phyloP scores from a whole-genome alignment of 352 stramenopile genomes.

The Pythium dissimile region DNA sequence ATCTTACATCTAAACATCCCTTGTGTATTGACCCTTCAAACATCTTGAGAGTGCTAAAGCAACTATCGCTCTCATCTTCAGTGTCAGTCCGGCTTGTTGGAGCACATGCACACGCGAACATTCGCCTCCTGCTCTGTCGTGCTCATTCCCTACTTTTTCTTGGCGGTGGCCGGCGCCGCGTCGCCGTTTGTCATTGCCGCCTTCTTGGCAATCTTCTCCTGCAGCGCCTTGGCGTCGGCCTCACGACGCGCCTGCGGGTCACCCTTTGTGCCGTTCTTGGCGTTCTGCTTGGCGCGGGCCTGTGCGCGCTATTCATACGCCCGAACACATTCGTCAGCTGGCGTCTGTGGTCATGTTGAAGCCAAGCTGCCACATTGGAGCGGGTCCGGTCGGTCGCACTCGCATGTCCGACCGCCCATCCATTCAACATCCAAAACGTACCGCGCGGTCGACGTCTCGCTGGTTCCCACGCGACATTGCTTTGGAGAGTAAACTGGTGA shows the following conservation, averaged over 20 bases:
- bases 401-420: background rate
- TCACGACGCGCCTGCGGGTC: constrained; percentile 59
- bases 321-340: no score
- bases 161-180: background rate
- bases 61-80: no score
- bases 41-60: no score
- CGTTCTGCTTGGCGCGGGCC: constrained; percentile 42
- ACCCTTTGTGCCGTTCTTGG: constrained; percentile 24
- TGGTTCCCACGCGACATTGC: constrained; percentile 77
- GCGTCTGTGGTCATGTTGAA: no score
- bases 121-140: no score
- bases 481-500: background rate
- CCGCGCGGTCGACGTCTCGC: constrained; percentile 64
- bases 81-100: no score
- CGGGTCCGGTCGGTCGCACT: background rate
- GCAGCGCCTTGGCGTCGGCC: constrained; percentile 69
- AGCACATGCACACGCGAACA: no score
- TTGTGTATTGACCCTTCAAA: no score
- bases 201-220: constrained; percentile 81
- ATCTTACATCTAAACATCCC: no score
- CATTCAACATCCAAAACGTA: constrained; percentile 26
- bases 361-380: constrained; percentile 3
- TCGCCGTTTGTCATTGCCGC: constrained; percentile 54
- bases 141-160: constrained; percentile 16
- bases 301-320: constrained; percentile 72